Percentiles rank a stretch among this genome's conserved stretches.
These are phyloP conservation scores for Penicillium sp. DNA, from an alignment of 2,329 filamentous ascomycete species.

Conservation along the genomic window DNA sequence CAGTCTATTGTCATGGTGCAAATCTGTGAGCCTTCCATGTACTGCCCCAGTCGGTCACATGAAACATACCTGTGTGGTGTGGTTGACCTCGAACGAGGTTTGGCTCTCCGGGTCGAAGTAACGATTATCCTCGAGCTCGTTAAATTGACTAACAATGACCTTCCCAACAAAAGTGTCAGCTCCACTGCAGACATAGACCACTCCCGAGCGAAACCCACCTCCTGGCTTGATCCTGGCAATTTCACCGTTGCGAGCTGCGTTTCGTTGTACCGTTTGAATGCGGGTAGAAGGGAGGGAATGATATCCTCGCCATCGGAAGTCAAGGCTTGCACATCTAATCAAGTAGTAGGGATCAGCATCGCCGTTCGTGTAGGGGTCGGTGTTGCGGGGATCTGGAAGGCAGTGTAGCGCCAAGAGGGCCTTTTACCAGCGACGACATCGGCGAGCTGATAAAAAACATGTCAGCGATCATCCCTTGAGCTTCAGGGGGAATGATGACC, in stretches of 20 bases:
- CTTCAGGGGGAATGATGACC: conserved; percentile 3
- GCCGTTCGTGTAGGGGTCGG: conserved; percentile 12
- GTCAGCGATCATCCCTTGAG: conserved; percentile 30
- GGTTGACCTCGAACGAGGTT: conserved; percentile 85
- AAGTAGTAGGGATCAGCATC: conserved; percentile 16
- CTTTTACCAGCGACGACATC: conserved; percentile 79
- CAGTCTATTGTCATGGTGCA: conserved; percentile 57
- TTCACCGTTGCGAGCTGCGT: conserved; percentile 87
- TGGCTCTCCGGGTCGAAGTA: conserved; percentile 91
- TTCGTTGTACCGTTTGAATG: conserved; percentile 94
- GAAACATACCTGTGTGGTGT: conserved; percentile 65
- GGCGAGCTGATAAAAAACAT: conserved; percentile 60
- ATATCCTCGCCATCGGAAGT: conserved; percentile 68
- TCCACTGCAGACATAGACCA: neutral
- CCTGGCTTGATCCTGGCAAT: conserved; percentile 78
- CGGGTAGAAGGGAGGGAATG: conserved; percentile 70
- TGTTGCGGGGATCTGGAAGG: conserved; percentile 3
- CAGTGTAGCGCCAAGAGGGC: conserved; percentile 17
- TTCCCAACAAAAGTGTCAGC: conserved; percentile 27
- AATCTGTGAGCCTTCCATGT: conserved; percentile 8
- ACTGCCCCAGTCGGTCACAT: neutral
- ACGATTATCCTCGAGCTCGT: conserved; percentile 71
- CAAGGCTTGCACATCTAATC: conserved; percentile 81
- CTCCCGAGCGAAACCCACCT: conserved; percentile 52
- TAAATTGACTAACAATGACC: conserved; percentile 82